Evolutionary conservation across 805 yeast genomes (phyloP), one percentile per base, ranked within the genome.

Genomic region (Teunomyces barrocoloradensis): DNA sequence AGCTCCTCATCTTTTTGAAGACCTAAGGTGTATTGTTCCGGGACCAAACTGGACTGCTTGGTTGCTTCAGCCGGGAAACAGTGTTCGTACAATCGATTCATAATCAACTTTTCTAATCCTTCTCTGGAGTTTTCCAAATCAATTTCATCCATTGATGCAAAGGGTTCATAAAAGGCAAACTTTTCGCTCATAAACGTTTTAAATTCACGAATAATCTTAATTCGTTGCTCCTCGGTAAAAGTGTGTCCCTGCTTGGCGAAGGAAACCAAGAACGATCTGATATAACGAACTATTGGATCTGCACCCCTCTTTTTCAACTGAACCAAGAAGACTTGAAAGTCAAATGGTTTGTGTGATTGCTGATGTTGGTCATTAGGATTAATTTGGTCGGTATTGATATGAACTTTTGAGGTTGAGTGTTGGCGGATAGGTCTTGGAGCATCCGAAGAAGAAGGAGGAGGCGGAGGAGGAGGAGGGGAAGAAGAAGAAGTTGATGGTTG

Each of bases 61-160:
- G 78, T 68, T n/a, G 80, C 77, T 38, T 74, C 79, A 0, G 98
- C 97, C 0, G 97, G 82, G 60, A 87, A 95, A 27, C 92, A 85
- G 46, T 79, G 80, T 1, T 74, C 73, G 63, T 89, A 91, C 2
- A 95, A 66, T 53, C 96, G 76, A 47, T 92, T 91, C 96, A 91
- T 89, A 7, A 95, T 76, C 37, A 94, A 74, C 64, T 94, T 94
- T 65, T 94, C 99, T 57, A 94, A 75, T 0, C 99, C 99, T 56
- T 90, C 97, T 54, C 84, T 71, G 2, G 96, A 84, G 59, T 91
- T 89, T 33, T 76, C 82, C 43, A 87, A 68, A 17, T 73, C 73
- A 2, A 74, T 78, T 13, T 81, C 82, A 37, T 66, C 71, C 71
- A 89, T 76, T 2, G 79, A 69, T 18, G 80, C 76, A 63, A 94